Base-by-base conservation (phyloP, 169 alveolate species). In the Ichthyophthirius multifiliis region DNA sequence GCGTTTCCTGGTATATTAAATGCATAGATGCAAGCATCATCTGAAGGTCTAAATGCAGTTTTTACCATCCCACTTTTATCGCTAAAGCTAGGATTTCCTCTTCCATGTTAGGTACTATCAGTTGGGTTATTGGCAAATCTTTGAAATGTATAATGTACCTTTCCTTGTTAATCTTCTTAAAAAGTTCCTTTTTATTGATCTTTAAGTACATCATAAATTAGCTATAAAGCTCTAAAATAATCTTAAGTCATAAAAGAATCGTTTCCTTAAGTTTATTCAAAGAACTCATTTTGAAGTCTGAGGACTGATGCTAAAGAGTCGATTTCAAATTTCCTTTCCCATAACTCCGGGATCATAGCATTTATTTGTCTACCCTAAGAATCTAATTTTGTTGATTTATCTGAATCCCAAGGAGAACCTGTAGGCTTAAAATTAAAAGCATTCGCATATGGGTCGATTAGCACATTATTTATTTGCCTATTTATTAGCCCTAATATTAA, bases 1-100 rank as follows among this genome's bases (percentile, higher is more conserved):
- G 89, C 88, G 74, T 88, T 88, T 65, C 85, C 93, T 10, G 93
- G 93, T 32, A 88, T 84, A 78, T 84, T 84, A 78, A 81, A 88
- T 43, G 89, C 35, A 65, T 81, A 75, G 34, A 83, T 39, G 3
- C 90, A 47, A 35, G 89, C 83, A 82, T 88, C 93, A 78, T 88
- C 93, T 55, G 89, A 80, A 43, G 88, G 85, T 74, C 93, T 84
- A 73, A 84, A 88, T 31, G 86, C 83, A 13, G 89, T 84, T 78
- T 84, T 81, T 30, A 88, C 74, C 75, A 88, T 63, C 1, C 90
- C 93, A 65, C 83, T 77, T 48, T 86, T 73, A 20, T 78, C 79
- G 10, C 86, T 71, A n/a, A n/a, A n/a, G 3, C 81, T 83, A 35
- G 73, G 18, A 23, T 55, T 79, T 10, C 89, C 89, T 39, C 89